Conservation (phyloP, 2,329 filamentous ascomycete species). For the Pseudogymnoascus sp. region DNA sequence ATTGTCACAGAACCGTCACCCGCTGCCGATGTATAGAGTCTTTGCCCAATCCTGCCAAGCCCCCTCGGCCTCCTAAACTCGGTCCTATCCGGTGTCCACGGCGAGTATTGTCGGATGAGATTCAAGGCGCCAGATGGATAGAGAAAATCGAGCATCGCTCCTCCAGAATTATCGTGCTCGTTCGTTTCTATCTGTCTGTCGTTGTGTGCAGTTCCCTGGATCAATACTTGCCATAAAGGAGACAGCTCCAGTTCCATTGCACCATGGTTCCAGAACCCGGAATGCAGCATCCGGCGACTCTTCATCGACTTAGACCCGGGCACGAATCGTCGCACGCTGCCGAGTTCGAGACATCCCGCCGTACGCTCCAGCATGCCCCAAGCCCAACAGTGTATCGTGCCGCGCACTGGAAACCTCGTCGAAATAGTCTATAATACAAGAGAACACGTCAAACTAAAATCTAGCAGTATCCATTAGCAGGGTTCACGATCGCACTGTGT, state of each 20-base stretch:
- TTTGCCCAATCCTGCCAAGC: constrained; percentile 20
- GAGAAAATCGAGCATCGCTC: constrained; percentile 31
- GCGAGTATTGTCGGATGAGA: constrained; percentile 27
- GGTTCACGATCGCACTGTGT: neutral
- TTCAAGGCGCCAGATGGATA: constrained; percentile 32
- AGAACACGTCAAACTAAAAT: constrained; percentile 6
- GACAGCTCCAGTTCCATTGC: constrained; percentile 29
- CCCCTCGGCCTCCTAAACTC: constrained; percentile 16
- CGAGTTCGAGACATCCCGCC: constrained; percentile 46
- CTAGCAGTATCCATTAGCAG: neutral
- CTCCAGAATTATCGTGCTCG: constrained; percentile 12
- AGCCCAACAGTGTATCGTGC: constrained; percentile 11
- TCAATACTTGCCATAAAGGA: constrained; percentile 23
- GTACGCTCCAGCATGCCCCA: constrained; percentile 50
- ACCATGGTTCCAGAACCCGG: constrained; percentile 47
- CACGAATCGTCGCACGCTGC: constrained; percentile 43
- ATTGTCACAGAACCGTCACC: constrained; percentile 8
- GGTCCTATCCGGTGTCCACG: constrained; percentile 20
- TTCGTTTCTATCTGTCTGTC: constrained; percentile 14
- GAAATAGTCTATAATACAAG: constrained; percentile 9
- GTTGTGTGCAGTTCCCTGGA: constrained; percentile 15
- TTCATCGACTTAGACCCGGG: constrained; percentile 26
- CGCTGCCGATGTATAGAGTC: constrained; percentile 28
- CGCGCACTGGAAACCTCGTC: neutral
- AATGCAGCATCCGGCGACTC: constrained; percentile 41